These are phyloP conservation scores for Apiospora hydei DNA, from an alignment of 2,329 filamentous ascomycete species.

Conservation along the genomic window DNA sequence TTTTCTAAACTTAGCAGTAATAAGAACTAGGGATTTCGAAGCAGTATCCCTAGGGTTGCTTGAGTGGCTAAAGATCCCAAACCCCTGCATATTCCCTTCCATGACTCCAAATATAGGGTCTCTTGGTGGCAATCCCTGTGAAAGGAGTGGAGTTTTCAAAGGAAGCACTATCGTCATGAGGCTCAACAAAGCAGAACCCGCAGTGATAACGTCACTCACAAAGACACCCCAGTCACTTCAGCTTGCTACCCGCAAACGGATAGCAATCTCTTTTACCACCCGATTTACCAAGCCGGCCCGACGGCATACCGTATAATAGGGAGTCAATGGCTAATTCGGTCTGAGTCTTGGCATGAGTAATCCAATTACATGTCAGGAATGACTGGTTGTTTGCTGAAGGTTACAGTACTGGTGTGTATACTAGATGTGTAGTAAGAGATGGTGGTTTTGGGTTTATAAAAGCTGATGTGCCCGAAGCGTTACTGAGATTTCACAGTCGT, in stretches of 20 bases:
- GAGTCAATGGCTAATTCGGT: not conserved
- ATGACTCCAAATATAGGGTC: not conserved
- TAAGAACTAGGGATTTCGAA: not conserved
- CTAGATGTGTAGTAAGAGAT: not conserved
- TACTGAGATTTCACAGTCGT: not conserved
- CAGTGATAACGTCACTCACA: not conserved
- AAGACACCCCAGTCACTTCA: not conserved
- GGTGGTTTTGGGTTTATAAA: not conserved
- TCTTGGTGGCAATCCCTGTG: not conserved
- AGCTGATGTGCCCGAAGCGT: too few species aligned
- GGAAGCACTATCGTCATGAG: not conserved
- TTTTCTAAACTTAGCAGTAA: not conserved
- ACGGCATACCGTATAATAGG: not conserved
- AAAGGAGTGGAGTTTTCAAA: not conserved
- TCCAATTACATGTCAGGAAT: not conserved
- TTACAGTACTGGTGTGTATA: not conserved
- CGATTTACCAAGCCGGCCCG: not conserved
- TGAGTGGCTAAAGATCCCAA: not conserved
- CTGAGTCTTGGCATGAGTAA: not conserved
- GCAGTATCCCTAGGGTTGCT: not conserved
- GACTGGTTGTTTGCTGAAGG: not conserved
- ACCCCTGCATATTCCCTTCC: not conserved
- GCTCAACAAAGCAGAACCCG: not conserved
- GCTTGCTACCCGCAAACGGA: constrained; percentile 9
- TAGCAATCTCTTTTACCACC: not conserved